Conservation (phyloP, 345 rosid species). For the Pistacia atlantica region DNA sequence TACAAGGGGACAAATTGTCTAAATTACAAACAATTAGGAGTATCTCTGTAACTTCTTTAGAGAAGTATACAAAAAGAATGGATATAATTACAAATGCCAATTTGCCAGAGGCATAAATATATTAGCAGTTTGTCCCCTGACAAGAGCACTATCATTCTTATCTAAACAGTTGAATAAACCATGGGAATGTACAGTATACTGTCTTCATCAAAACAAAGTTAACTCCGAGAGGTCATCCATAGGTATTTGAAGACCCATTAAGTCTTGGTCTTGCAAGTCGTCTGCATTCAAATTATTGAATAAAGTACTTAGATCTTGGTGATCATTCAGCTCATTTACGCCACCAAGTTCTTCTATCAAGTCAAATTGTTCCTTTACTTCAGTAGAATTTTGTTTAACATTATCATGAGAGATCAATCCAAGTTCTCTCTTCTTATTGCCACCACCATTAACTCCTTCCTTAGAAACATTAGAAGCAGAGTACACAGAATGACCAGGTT, state of each 20-base stretch:
- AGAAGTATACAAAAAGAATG: slow-evolving; percentile 44
- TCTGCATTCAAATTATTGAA: slow-evolving; percentile 50
- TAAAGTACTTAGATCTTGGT: slow-evolving; percentile 40
- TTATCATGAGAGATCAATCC: slow-evolving; percentile 21
- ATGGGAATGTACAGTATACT: slow-evolving; percentile 38
- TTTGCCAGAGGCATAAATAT: slow-evolving; percentile 27
- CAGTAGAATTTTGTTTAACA: slow-evolving; percentile 20
- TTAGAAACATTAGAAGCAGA: slow-evolving; percentile 16
- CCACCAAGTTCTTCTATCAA: slow-evolving; percentile 42
- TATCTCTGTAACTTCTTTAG: slow-evolving; percentile 20
- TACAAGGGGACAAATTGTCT: slow-evolving; percentile 16
- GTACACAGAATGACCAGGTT: slow-evolving; percentile 22
- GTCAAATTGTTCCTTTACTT: slow-evolving; percentile 37
- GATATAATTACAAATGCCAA: slow-evolving; percentile 43
- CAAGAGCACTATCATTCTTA: slow-evolving; percentile 24
- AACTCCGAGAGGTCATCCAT: slow-evolving; percentile 61
- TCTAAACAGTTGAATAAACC: slow-evolving; percentile 31
- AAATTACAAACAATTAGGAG: slow-evolving; percentile 29
- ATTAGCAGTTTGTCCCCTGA: slow-evolving; percentile 29
- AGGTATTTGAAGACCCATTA: slow-evolving; percentile 53
- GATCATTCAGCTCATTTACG: slow-evolving; percentile 22
- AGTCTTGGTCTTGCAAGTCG: slow-evolving; percentile 45
- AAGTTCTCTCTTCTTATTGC: slow-evolving; percentile 34
- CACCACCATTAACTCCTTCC: slow-evolving; percentile 8
- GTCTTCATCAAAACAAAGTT: slow-evolving; percentile 32